Percentiles rank a stretch among this genome's conserved stretches.
Evolutionary conservation across 176 grass and related monocot genomes (phyloP).

Genomic region (Hyparrhenia diplandra): DNA sequence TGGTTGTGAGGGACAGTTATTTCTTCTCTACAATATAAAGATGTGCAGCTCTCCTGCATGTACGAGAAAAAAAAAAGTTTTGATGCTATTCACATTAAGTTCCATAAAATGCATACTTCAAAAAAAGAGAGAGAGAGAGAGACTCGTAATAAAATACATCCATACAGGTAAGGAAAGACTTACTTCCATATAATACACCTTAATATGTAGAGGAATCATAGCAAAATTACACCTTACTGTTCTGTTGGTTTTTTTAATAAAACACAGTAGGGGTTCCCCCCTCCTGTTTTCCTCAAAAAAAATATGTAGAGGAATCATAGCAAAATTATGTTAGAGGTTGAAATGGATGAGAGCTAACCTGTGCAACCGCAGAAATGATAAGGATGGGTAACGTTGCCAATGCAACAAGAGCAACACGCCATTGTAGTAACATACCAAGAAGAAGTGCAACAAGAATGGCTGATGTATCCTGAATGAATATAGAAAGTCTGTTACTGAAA

Average conservation of each 20-base stretch:
- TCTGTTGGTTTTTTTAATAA: too few relatives aligned
- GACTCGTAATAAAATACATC: not conserved
- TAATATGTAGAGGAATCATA: not conserved
- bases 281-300: too few relatives aligned
- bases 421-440: slow-evolving; percentile 88
- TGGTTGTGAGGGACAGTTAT: not conserved
- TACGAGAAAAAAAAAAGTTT: not conserved
- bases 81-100: not conserved
- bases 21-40: not conserved
- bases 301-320: not conserved
- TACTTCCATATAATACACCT: not conserved
- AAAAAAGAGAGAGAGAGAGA: not conserved
- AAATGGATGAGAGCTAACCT: slow-evolving; percentile 52
- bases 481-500: slow-evolving; percentile 95
- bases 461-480: slow-evolving; percentile 87
- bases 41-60: not conserved
- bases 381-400: slow-evolving; percentile 77
- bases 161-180: not conserved
- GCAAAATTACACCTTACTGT: too few relatives aligned
- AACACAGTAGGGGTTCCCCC: too few relatives aligned
- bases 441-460: slow-evolving; percentile 87
- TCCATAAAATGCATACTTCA: not conserved
- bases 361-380: slow-evolving; percentile 79
- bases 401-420: slow-evolving; percentile 94
- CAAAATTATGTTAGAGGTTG: slow-evolving; percentile 1